Conservation (phyloP, 257 asterid genomes). For the Solanum stenotomum region DNA sequence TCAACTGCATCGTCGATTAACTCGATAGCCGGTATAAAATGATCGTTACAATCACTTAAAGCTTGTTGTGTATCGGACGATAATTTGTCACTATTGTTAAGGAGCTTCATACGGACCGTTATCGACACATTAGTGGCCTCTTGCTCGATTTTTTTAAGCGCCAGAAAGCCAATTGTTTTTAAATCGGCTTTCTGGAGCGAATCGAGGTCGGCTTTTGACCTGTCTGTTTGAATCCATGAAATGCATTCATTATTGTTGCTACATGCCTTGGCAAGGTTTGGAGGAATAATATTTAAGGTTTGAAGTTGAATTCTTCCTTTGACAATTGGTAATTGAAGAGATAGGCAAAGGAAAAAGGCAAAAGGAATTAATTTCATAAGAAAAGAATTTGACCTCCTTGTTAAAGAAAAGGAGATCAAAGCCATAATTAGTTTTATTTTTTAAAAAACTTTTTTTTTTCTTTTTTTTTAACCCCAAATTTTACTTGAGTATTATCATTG, state of each 20-base stretch:
- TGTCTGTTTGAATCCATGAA: neutral
- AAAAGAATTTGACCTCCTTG: conserved; percentile 1
- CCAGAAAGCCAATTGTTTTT: neutral
- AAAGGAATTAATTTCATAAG: neutral
- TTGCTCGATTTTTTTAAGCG: neutral
- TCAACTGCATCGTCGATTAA: neutral
- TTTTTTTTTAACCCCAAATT: too few species aligned
- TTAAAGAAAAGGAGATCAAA: neutral
- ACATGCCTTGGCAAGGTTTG: neutral
- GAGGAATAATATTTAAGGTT: neutral
- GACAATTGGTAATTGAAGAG: neutral
- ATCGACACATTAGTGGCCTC: neutral
- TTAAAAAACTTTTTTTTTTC: fast-evolving
- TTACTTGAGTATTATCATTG: neutral
- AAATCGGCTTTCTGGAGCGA: neutral
- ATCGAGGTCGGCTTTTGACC: neutral
- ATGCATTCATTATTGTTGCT: neutral
- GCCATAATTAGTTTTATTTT: neutral
- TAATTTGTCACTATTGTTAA: neutral
- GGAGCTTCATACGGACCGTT: neutral
- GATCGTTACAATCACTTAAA: neutral
- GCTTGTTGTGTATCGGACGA: conserved; percentile 1
- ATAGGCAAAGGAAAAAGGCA: neutral
- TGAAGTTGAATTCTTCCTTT: neutral
- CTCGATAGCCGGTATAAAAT: neutral